A percentile compares a stretch with the other conserved stretches of the same genome.
Conservation (phyloP, 345 rosid genomes). For the Acer negundo region DNA sequence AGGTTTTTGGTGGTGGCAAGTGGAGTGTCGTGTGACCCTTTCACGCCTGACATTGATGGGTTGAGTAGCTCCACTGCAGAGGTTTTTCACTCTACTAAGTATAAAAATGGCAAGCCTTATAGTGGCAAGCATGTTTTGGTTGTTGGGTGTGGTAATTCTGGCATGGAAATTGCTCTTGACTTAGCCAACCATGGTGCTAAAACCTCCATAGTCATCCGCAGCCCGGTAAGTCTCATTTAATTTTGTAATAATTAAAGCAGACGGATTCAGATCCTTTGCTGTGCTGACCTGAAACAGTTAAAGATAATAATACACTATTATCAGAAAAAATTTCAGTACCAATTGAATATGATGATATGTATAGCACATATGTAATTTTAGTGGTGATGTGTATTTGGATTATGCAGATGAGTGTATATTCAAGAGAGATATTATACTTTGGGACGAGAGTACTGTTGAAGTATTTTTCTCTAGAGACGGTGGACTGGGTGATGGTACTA, state of each 20-base stretch:
- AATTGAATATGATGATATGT: too few species aligned
- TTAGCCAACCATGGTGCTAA: conserved; percentile 57
- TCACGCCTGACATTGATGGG: conserved; percentile 50
- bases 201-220: conserved; percentile 56
- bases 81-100: conserved; percentile 59
- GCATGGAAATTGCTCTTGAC: conserved; percentile 82
- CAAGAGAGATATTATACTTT: conserved; percentile 34
- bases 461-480: conserved; percentile 18
- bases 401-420: conserved; percentile 61
- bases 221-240: conserved; percentile 50
- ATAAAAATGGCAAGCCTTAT: conserved; percentile 46
- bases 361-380: neutral
- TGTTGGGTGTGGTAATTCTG: conserved; percentile 90
- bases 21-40: conserved; percentile 53
- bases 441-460: conserved; percentile 36
- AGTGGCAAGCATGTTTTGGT: conserved; percentile 55
- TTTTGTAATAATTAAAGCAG: too few species aligned
- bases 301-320: too few species aligned
- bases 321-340: too few species aligned
- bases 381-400: neutral
- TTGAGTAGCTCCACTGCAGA: conserved; percentile 44
- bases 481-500: conserved; percentile 31
- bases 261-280: too few species aligned
- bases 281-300: too few species aligned
- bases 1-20: conserved; percentile 69